Conservation (phyloP, 768 basidiomycete species). For the Cystobasidium tubakii region DNA sequence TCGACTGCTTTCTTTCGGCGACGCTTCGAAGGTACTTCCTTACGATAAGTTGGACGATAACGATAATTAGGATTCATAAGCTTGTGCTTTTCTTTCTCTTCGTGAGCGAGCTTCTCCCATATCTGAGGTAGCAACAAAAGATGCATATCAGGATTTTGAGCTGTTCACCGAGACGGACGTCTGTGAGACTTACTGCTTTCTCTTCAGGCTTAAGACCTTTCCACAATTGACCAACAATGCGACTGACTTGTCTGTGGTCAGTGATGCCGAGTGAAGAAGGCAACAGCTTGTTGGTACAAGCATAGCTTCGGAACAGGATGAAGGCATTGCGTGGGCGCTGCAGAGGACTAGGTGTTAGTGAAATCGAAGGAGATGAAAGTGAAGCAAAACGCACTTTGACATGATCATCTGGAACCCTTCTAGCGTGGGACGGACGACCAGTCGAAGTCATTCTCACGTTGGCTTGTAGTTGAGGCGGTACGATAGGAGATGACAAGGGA, state of each 20-base stretch:
- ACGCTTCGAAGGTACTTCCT: slow-evolving; percentile 6
- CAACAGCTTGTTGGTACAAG: slow-evolving; percentile 60
- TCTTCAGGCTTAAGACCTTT: slow-evolving; percentile 54
- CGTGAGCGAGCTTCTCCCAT: slow-evolving; percentile 44
- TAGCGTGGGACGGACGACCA: slow-evolving; percentile 37
- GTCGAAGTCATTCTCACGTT: slow-evolving; percentile 33
- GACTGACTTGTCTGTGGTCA: slow-evolving; percentile 68
- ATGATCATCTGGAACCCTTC: slow-evolving; percentile 37
- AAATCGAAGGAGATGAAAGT: no score
- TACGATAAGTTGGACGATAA: slow-evolving; percentile 34
- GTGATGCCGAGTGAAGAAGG: slow-evolving; percentile 56
- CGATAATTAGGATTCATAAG: slow-evolving; percentile 40
- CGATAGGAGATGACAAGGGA: slow-evolving; percentile 14
- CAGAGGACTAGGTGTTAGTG: neutral
- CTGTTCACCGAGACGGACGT: no score
- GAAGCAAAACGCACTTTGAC: slow-evolving; percentile 16
- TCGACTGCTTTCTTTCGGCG: slow-evolving; percentile 12
- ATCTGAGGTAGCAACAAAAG: neutral
- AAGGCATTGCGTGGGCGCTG: slow-evolving; percentile 67
- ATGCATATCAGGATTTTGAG: no score
- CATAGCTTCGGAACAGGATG: slow-evolving; percentile 71
- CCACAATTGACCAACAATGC: slow-evolving; percentile 67
- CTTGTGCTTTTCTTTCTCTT: slow-evolving; percentile 42
- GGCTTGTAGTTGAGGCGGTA: slow-evolving; percentile 28
- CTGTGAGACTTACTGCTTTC: slow-evolving; percentile 17